Evolutionary conservation across 108 stramenopile species (phyloP).

Genomic region (Conticribra weissflogii): DNA sequence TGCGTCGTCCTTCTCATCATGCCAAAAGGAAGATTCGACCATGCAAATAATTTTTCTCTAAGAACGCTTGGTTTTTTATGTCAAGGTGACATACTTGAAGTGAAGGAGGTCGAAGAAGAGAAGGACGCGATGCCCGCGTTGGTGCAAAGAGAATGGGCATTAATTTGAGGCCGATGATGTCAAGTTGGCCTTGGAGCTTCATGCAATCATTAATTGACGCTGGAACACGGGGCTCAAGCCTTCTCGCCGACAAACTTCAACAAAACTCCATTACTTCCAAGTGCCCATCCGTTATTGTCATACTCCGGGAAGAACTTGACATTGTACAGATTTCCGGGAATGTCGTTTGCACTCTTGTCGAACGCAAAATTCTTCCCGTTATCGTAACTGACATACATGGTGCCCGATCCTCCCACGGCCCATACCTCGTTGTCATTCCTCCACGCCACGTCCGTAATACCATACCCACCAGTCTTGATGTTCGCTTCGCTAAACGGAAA

Average conservation of each 20-base stretch:
- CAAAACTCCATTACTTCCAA: conserved; percentile 93
- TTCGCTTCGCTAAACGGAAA: conserved; percentile 87
- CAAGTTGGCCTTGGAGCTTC: too few relatives aligned
- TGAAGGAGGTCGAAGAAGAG: too few relatives aligned
- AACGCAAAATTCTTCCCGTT: conserved; percentile 93
- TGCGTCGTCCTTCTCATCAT: too few relatives aligned
- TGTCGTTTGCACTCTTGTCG: conserved; percentile 91
- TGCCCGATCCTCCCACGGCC: conserved; percentile 96
- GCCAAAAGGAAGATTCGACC: too few relatives aligned
- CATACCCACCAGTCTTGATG: conserved; percentile 97
- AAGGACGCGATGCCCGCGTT: too few relatives aligned
- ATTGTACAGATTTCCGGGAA: conserved; percentile 96
- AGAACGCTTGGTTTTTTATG: too few relatives aligned
- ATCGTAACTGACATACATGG: conserved; percentile 91
- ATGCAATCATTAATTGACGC: too few relatives aligned
- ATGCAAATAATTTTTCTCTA: too few relatives aligned
- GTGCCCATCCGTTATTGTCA: conserved; percentile 89
- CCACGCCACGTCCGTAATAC: conserved; percentile 97
- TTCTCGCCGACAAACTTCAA: conserved; percentile 78
- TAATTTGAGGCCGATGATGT: too few relatives aligned
- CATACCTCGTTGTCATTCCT: conserved; percentile 90
- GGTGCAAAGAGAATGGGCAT: too few relatives aligned
- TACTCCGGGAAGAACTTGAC: conserved; percentile 95
- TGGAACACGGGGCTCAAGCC: too few relatives aligned
- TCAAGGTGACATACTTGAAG: too few relatives aligned